A percentile compares a stretch with the other conserved stretches of the same genome.
Conservation (phyloP, 169 alveolate species). For the Plasmodium coatneyi region DNA sequence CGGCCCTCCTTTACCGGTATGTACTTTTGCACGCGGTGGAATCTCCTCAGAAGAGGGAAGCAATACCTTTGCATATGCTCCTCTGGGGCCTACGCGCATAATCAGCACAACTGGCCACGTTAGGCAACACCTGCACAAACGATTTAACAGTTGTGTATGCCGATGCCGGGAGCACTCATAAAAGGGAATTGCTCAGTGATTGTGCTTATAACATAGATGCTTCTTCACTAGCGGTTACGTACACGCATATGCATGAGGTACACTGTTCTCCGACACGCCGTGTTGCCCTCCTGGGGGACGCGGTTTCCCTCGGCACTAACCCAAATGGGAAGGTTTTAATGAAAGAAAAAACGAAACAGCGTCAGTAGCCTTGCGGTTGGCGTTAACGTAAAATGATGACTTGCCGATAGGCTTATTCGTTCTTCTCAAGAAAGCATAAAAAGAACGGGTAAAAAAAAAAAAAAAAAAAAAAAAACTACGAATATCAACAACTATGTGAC, state of each 20-base stretch:
- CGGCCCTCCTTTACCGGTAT: not conserved
- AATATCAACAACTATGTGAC: not conserved
- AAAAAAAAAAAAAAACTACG: not conserved
- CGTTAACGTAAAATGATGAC: not conserved
- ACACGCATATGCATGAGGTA: not conserved
- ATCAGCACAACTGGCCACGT: not conserved
- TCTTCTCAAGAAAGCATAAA: not conserved
- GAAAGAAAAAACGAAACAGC: not conserved
- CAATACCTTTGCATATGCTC: constrained; percentile 1
- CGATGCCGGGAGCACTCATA: not conserved
- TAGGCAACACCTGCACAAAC: not conserved
- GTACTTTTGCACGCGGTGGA: constrained; percentile 3
- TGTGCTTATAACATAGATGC: not conserved
- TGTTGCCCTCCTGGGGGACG: not conserved
- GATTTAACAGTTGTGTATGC: not conserved
- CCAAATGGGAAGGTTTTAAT: not conserved
- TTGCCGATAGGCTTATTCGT: not conserved
- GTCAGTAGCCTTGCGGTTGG: not conserved
- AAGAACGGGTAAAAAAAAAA: not conserved
- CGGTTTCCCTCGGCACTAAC: not conserved
- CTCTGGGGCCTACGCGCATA: not conserved
- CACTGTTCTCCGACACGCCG: not conserved
- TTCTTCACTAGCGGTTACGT: not conserved
- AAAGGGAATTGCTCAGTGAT: not conserved
- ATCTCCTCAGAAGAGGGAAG: not conserved